Evolutionary conservation across 805 yeast species (phyloP), one percentile per base, ranked within the genome.

Genomic region (Myxozyma mucilagina): DNA sequence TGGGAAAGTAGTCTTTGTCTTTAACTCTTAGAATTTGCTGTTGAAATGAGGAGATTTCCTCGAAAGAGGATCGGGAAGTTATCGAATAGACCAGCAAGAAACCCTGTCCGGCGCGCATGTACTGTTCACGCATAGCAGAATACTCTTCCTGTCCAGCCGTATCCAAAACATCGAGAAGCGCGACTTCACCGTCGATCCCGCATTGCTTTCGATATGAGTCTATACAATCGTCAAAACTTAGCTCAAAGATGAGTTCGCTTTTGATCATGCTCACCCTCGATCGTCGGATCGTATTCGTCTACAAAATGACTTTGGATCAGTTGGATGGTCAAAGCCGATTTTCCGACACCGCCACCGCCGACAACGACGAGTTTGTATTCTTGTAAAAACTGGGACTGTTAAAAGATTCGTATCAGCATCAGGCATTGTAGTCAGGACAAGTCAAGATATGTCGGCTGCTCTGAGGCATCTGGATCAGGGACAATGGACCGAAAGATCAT

Each of bases 291-390:
- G 71, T 94, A 94, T 74, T 94, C 99, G 74, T 92, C 97, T 36
- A 93, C 96, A 72, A 94, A 94, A 71, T 92, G 97, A 39, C 91
- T 84, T 74, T 93, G 98, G 57, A 94, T 91, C 71, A 94, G 82
- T 75, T 94, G 96, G 67, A 94, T 94, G 32, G 99, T 94, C 65
- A 94, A 79, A 5, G 99, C 98, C 29, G 96, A 87, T 75, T 94
- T 94, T 77, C 99, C 99, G 58, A 94, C 99, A 76, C 97, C 97
- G 72, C 98, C 98, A 43, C 97, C 97, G 59, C 98, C 99, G 59
- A 93, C 97, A 48, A 93, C 97, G 4, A 94, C 99, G 61, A 94
- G 77, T 73, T 96, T 91, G 74, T 86, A 93, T 75, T 53, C 87
- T 85, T 32, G 89, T 87, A 38, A 88, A 52, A 63, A 76, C 65